Evolutionary conservation across 192 early-diverging fungal genomes (phyloP).

Genomic region (Diversispora eburnea): DNA sequence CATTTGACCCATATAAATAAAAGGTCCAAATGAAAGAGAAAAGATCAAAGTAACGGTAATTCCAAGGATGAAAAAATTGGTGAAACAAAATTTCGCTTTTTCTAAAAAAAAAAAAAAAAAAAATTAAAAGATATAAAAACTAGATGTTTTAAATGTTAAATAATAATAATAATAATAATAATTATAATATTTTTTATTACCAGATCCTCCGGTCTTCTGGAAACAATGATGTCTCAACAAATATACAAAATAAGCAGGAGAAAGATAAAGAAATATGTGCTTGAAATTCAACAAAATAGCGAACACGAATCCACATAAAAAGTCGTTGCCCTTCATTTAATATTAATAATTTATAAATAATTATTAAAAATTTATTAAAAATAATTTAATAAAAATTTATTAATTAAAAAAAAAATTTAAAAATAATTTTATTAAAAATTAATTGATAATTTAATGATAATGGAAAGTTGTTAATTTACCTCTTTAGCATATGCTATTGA

Average conservation of each 20-base stretch:
- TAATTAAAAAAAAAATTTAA: not conserved
- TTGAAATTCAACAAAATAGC: conserved; percentile 92
- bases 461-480: conserved; percentile 6
- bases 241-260: conserved; percentile 92
- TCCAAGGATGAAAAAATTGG: conserved; percentile 62
- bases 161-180: not conserved
- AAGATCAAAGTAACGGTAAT: conserved; percentile 63
- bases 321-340: conserved; percentile 45
- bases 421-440: not conserved
- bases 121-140: not conserved
- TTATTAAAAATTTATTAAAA: not conserved
- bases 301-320: conserved; percentile 75
- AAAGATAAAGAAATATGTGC: conserved; percentile 90
- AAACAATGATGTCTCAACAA: conserved; percentile 74
- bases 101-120: no score
- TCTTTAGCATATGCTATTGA: conserved; percentile 68
- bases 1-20: conserved; percentile 64
- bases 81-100: conserved; percentile 29
- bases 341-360: not conserved
- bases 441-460: no score
- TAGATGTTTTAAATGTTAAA: not conserved
- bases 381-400: not conserved
- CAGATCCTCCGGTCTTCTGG: not conserved
- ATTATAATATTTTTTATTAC: conserved; percentile 4
- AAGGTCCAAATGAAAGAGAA: conserved; percentile 79